These are phyloP conservation scores for Exophiala sp. DNA, from an alignment of 2,329 filamentous ascomycete species.

Conservation along the genomic window DNA sequence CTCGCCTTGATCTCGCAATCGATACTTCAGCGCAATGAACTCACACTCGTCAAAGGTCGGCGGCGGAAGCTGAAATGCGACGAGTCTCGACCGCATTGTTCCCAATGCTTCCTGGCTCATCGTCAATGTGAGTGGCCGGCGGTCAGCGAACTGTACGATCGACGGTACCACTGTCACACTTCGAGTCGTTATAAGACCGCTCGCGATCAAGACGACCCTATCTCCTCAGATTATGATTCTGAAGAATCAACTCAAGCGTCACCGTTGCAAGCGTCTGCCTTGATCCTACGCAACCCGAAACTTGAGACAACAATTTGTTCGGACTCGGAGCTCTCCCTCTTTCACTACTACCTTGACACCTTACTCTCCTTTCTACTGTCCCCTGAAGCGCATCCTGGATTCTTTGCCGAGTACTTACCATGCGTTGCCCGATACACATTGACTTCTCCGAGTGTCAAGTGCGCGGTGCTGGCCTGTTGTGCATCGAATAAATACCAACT, in stretches of 20 bases:
- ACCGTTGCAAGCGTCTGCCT: too few relatives aligned
- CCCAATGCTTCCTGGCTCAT: not conserved
- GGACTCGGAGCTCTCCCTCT: not conserved
- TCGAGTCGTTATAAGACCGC: too few relatives aligned
- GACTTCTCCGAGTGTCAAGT: not conserved
- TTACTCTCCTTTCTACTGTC: slow-evolving; percentile 2
- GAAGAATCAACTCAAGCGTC: too few relatives aligned
- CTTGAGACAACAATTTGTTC: not conserved
- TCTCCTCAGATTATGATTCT: not conserved
- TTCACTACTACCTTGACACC: not conserved
- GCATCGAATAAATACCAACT: slow-evolving; percentile 4
- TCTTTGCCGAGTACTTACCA: not conserved
- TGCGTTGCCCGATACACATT: not conserved
- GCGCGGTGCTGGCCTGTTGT: not conserved
- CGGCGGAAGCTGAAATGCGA: slow-evolving; percentile 4
- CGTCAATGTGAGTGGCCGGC: slow-evolving; percentile 1
- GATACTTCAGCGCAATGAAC: not conserved
- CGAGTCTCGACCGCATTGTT: not conserved
- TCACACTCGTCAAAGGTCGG: not conserved
- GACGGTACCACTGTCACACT: not conserved
- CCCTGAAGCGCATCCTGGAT: not conserved
- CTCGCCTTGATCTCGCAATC: not conserved
- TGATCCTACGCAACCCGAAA: not conserved
- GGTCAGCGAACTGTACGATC: not conserved
- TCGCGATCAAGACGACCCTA: not conserved